phyloP scores from a whole-genome alignment of 1,284 basidiomycete genomes.

The Trichosporon asahii region DNA sequence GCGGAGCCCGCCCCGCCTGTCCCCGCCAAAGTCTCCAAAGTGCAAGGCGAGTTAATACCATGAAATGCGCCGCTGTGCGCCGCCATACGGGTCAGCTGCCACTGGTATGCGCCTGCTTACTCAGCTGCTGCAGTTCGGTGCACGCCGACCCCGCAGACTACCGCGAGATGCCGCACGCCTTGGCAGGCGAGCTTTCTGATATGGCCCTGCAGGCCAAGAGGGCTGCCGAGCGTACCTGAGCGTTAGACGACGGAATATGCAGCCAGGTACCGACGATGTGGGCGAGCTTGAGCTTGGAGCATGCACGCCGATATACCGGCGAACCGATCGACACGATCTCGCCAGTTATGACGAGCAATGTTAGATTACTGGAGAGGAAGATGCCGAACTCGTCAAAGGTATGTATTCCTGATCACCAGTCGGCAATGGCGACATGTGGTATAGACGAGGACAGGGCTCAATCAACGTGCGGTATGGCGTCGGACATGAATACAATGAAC shows the following conservation, averaged over 20 bases:
- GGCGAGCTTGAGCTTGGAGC: background rate
- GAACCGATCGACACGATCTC: background rate
- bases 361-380: background rate
- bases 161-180: background rate
- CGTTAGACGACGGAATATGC: background rate
- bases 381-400: background rate
- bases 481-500: background rate
- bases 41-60: background rate
- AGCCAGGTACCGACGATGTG: background rate
- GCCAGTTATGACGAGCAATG: background rate
- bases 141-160: no score
- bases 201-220: background rate
- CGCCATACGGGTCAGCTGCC: no score
- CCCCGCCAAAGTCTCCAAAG: no score
- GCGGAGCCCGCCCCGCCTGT: background rate
- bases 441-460: background rate
- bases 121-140: background rate
- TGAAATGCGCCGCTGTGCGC: background rate
- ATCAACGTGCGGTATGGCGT: background rate
- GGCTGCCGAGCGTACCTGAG: background rate
- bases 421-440: background rate
- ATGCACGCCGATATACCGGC: background rate
- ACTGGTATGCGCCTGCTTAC: no score
- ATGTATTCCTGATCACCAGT: background rate
- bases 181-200: background rate